Conservation (phyloP, 2,329 filamentous ascomycete genomes). For the Diplodia mutila region DNA sequence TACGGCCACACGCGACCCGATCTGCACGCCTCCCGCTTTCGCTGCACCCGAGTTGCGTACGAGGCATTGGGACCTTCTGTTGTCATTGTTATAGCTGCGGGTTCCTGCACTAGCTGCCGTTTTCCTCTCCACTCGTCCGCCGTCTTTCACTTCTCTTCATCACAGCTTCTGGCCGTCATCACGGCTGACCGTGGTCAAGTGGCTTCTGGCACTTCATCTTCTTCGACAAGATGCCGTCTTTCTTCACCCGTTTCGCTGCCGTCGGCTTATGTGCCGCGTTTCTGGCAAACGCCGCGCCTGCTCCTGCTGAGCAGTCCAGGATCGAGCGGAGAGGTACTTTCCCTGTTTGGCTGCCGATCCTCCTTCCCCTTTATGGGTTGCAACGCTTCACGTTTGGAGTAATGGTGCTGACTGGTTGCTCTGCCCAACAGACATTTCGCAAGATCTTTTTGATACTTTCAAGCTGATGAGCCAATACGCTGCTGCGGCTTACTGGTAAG, state of each 20-base stretch:
- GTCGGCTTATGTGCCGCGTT: slow-evolving; percentile 6
- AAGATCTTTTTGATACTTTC: slow-evolving; percentile 47
- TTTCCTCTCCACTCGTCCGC: background rate
- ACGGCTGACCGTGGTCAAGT: background rate
- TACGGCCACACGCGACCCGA: background rate
- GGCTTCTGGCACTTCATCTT: background rate
- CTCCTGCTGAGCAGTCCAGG: background rate
- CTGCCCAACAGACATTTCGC: slow-evolving; percentile 41
- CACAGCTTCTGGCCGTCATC: background rate
- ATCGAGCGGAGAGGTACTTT: slow-evolving; percentile 18
- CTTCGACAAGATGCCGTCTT: background rate
- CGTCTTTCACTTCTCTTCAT: background rate
- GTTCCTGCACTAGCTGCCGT: slow-evolving; percentile 9
- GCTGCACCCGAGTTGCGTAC: background rate
- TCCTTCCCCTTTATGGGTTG: background rate
- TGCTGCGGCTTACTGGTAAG: slow-evolving; percentile 56
- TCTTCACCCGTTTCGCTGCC: slow-evolving; percentile 9
- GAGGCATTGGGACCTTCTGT: background rate
- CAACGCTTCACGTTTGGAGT: background rate
- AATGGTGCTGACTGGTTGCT: background rate
- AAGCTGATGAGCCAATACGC: slow-evolving; percentile 56
- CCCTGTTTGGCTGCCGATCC: background rate
- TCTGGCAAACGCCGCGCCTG: slow-evolving; percentile 5
- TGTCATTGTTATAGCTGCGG: slow-evolving; percentile 3
- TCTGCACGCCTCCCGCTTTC: background rate